Evolutionary conservation across 2,329 filamentous ascomycete genomes (phyloP).

Genomic region (Ampelomyces quisqualis): DNA sequence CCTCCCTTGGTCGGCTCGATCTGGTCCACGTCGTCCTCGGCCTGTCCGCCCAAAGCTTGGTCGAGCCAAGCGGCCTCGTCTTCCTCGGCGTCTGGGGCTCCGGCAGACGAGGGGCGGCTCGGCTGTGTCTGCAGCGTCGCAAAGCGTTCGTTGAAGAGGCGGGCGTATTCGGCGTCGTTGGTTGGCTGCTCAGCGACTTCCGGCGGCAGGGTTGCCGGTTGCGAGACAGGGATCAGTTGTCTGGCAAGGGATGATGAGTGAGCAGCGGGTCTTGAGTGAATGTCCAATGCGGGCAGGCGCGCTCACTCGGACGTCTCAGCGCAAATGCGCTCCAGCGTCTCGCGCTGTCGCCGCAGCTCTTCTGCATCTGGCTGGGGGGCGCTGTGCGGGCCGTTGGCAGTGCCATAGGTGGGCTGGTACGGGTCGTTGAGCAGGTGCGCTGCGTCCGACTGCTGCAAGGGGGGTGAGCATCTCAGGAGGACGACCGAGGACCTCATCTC

Average conservation of each 20-base stretch:
- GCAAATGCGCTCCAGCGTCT: conserved; percentile 52
- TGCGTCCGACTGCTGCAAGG: conserved; percentile 48
- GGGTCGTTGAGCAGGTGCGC: conserved; percentile 51
- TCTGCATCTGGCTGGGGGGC: conserved; percentile 50
- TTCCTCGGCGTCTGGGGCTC: conserved; percentile 25
- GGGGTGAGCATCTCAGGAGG: conserved; percentile 25
- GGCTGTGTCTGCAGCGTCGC: conserved; percentile 25
- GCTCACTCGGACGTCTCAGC: conserved; percentile 52
- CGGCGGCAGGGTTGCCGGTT: conserved; percentile 45
- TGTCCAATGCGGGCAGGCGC: conserved; percentile 2
- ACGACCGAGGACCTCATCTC: conserved; percentile 6
- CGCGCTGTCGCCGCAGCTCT: conserved; percentile 51
- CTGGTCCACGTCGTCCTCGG: conserved; percentile 21
- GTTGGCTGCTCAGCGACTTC: conserved; percentile 37
- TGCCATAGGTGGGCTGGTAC: conserved; percentile 50
- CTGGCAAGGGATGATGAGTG: conserved; percentile 39
- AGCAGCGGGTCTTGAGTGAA: background rate
- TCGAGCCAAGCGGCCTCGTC: conserved; percentile 42
- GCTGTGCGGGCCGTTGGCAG: conserved; percentile 39
- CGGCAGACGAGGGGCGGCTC: conserved; percentile 26
- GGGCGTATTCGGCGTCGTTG: conserved; percentile 43
- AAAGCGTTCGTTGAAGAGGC: conserved; percentile 48
- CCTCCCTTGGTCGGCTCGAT: conserved; percentile 30
- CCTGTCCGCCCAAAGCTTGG: conserved; percentile 29
- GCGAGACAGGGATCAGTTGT: conserved; percentile 53